Base-by-base conservation (phyloP, 2,329 filamentous ascomycete genomes). In the Pseudogymnoascus sp. region DNA sequence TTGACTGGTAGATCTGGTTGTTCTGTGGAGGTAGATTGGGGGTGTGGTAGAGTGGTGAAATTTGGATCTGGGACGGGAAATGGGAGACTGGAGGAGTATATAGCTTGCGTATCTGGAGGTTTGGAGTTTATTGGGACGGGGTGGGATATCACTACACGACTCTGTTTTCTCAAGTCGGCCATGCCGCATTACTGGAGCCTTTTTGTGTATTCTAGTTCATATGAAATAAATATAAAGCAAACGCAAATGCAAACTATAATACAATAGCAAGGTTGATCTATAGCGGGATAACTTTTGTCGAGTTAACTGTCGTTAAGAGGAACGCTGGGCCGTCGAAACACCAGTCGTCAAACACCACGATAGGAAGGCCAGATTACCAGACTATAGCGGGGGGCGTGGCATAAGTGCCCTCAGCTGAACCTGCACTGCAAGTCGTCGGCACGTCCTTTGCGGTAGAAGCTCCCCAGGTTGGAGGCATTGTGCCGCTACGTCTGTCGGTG, bases 391-490 rank as follows among this genome's bases (percentile, higher is more conserved):
- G 8, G 18, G 45, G 45, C 12, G 26, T 13, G 5, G 45, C n/a
- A 30, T 52, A 52, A 30, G 23, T 52, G 4, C 45, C 45, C 2
- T 23, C n/a, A 52, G 45, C 45, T 2, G 45, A 30, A 18, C 7
- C 23, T 52, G n/a, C 45, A 52, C 26, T 52, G 26, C 45, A 52
- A 30, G n/a, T 30, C 2, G 23, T 13, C 26, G 45, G 45, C n/a
- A 52, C 45, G n/a, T 52, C 5, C 9, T 52, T 30, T 7, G 8
- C 45, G 5, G n/a, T 1, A 30, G 23, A 30, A 23, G 10, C 45
- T 30, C 45, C 45, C 84, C 84, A 88, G 6, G 81, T 78, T 0
- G 77, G 73, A 1, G 84, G 83, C 6, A 84, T 71, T 9, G 79
- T 67, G 18, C 77, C 78, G 45, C 77, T 76, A 52, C 84, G 79